A percentile compares a stretch with the other conserved stretches of the same genome.
Conservation (phyloP, 805 yeast genomes). For the Kazachstania africana region DNA sequence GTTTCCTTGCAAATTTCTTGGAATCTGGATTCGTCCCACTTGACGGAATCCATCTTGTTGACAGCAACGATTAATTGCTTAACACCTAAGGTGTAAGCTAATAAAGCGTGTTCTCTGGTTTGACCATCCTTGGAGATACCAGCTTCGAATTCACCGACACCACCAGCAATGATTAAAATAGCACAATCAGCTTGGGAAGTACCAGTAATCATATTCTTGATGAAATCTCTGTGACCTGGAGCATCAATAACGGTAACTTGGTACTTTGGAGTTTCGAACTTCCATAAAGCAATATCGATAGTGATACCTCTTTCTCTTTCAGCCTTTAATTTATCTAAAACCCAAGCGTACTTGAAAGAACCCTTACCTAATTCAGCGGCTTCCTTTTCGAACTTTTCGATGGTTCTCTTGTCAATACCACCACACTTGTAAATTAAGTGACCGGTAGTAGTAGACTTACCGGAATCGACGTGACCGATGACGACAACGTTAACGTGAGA, state of each 20-base stretch:
- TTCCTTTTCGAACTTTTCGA: slow-evolving; percentile 95
- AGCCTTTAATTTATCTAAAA: slow-evolving; percentile 88
- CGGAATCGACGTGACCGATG: slow-evolving; percentile 99
- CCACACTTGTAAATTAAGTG: slow-evolving; percentile 99
- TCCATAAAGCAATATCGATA: slow-evolving; percentile 86
- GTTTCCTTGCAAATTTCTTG: slow-evolving; percentile 69
- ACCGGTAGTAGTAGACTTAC: slow-evolving; percentile 98
- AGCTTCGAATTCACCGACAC: slow-evolving; percentile 91
- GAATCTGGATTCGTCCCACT: slow-evolving; percentile 75
- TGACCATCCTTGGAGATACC: slow-evolving; percentile 93
- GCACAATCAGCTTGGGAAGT: slow-evolving; percentile 92
- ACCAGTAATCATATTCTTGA: slow-evolving; percentile 94
- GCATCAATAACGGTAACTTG: slow-evolving; percentile 88
- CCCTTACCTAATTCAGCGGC: slow-evolving; percentile 96
- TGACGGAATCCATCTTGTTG: slow-evolving; percentile 92
- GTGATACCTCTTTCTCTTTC: slow-evolving; percentile 97
- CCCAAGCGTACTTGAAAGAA: slow-evolving; percentile 97
- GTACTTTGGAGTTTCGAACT: slow-evolving; percentile 85
- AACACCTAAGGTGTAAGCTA: slow-evolving; percentile 85
- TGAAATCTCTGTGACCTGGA: slow-evolving; percentile 95
- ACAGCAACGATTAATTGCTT: slow-evolving; percentile 78
- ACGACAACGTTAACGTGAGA: slow-evolving; percentile 99
- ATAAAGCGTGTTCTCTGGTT: slow-evolving; percentile 89
- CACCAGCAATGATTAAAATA: slow-evolving; percentile 81
- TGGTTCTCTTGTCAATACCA: slow-evolving; percentile 98